Evolutionary conservation across 345 rosid genomes (phyloP).

Genomic region (Populus deltoides): DNA sequence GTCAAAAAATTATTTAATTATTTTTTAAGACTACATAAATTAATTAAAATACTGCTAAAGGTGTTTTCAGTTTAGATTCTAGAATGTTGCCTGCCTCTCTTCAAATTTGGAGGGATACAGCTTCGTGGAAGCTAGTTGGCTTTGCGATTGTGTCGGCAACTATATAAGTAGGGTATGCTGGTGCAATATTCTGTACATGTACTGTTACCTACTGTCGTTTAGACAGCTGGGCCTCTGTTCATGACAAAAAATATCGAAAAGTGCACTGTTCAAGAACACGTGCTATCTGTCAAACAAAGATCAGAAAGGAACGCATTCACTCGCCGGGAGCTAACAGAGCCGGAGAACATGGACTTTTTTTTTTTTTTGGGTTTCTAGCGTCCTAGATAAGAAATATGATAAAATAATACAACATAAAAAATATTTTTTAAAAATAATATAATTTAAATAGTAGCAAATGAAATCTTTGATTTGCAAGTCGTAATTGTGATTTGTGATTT

Average conservation of each 20-base stretch:
- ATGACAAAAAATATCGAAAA: not conserved
- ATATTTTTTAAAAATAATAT: too few relatives aligned
- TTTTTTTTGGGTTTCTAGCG: too few relatives aligned
- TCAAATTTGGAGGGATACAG: not conserved
- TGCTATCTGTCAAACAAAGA: not conserved
- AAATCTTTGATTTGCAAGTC: too few relatives aligned
- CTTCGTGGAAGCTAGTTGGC: not conserved
- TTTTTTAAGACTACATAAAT: too few relatives aligned
- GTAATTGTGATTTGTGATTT: too few relatives aligned
- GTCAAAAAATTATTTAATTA: too few relatives aligned
- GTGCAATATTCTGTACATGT: not conserved
- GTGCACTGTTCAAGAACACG: not conserved
- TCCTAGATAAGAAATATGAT: too few relatives aligned
- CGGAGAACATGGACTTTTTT: not conserved
- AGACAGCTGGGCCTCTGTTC: not conserved
- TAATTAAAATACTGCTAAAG: too few relatives aligned
- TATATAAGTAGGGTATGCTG: not conserved
- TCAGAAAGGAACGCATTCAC: not conserved
- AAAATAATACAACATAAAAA: too few relatives aligned
- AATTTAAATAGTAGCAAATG: too few relatives aligned
- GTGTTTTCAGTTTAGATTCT: too few relatives aligned
- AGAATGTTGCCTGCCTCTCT: too few relatives aligned
- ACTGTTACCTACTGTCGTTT: not conserved
- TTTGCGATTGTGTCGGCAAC: not conserved
- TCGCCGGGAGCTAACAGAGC: not conserved